Conservation (phyloP, 176 grass and related monocot genomes). For the Elymus sibiricus region DNA sequence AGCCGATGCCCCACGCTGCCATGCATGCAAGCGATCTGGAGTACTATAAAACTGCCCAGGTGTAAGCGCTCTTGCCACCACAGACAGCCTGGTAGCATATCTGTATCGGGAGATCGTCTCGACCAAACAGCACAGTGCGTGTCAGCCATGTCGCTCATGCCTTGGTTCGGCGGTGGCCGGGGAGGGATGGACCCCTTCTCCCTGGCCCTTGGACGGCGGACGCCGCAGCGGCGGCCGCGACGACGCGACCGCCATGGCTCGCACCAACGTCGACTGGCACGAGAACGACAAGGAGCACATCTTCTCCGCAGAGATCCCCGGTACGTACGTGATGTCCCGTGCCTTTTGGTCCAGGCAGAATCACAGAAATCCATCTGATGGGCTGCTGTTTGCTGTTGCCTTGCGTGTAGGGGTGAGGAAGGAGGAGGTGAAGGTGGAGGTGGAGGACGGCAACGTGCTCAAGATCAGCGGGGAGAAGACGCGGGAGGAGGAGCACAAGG, state of each 20-base stretch:
- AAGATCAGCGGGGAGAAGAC: conserved; percentile 43
- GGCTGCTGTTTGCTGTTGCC: neutral
- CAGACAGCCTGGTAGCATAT: neutral
- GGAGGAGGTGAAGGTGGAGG: conserved; percentile 53
- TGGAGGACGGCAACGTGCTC: conserved; percentile 45
- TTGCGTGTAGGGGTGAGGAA: conserved; percentile 24
- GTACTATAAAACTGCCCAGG: neutral
- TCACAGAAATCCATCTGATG: neutral
- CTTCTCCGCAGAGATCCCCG: conserved; percentile 44
- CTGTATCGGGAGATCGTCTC: neutral
- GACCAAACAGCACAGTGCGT: neutral
- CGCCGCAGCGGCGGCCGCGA: neutral
- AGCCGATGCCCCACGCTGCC: neutral
- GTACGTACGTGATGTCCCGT: neutral
- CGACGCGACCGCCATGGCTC: conserved; percentile 20
- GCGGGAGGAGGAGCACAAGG: conserved; percentile 41
- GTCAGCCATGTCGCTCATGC: conserved; percentile 26
- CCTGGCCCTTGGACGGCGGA: neutral
- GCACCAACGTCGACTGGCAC: conserved; percentile 43
- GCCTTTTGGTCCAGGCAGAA: neutral
- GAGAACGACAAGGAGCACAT: conserved; percentile 45
- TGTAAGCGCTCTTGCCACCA: neutral
- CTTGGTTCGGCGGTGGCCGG: conserved; percentile 28
- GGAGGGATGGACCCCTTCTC: conserved; percentile 39
- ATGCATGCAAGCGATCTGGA: neutral